Evolutionary conservation across 352 stramenopile species (phyloP), one percentile per base, ranked within the genome.

Genomic region (Pythium insidiosum): DNA sequence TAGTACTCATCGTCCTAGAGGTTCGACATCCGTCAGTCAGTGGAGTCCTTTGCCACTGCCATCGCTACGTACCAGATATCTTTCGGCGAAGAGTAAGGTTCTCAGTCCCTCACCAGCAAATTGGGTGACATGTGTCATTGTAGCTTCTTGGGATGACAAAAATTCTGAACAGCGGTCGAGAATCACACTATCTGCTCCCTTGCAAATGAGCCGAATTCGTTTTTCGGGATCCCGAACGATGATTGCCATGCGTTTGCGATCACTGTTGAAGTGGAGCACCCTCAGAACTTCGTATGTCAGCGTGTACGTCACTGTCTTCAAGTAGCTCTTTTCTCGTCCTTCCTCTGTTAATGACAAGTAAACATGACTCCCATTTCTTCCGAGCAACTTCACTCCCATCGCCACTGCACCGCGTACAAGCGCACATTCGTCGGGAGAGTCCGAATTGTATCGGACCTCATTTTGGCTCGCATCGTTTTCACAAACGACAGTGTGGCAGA

Each of bases 341-440:
- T 86, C 73, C 43, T 88, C 73, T 0, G 73, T 82, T 12, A 84
- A 54, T 11, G 71, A 67, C n/a, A 88, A 28, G 41, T 74, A 73
- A 31, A 88, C 40, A 22, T 71, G 62, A 15, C 72, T 51, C 0
- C 61, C 69, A 25, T 65, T 79, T 24, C 72, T 61, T 9, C 63
- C 71, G 5, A 93, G 57, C 15, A 97, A 73, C 16, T 79, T 72
- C 2, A 96, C 58, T 0, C 91, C 91, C 57, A 95, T 84, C 2
- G 53, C 38, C 22, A 70, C 63, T 0, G 82, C 88, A 2, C 80
- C 88, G 15, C 78, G 58, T 0, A 97, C 91, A 0, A 98, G 66
- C 6, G 92, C 92, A 26, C 84, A 84, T 51, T 98, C 92, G 49
- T 98, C 92, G 0, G 92, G 92, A 6, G 84, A 97, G 44, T 95